A percentile compares a stretch with the other conserved stretches of the same genome.
These are phyloP conservation scores for Fusarium graminum DNA, from an alignment of 2,329 filamentous ascomycete species.

Conservation along the genomic window DNA sequence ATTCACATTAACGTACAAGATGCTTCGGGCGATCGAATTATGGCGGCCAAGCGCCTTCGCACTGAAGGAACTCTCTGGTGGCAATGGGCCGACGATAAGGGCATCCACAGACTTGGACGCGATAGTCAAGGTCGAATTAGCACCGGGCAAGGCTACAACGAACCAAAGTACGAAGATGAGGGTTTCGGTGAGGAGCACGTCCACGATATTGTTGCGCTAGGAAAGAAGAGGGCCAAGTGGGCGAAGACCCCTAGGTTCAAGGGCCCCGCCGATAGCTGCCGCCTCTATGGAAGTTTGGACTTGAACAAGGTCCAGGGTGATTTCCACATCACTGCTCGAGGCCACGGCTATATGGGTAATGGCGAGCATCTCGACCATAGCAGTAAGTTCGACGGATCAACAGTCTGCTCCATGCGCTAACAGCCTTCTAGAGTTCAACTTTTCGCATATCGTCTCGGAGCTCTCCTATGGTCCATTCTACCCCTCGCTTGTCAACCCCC, in stretches of 20 bases:
- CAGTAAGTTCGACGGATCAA: slow-evolving; percentile 64
- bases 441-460: slow-evolving; percentile 95
- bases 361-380: slow-evolving; percentile 84
- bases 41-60: slow-evolving; percentile 80
- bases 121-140: slow-evolving; percentile 68
- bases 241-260: slow-evolving; percentile 80
- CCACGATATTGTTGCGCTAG: slow-evolving; percentile 86
- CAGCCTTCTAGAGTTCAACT: slow-evolving; percentile 82
- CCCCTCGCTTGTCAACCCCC: slow-evolving; percentile 90
- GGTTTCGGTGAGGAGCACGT: slow-evolving; percentile 86
- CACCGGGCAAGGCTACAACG: slow-evolving; percentile 65
- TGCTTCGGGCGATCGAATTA: slow-evolving; percentile 89
- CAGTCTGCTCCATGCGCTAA: slow-evolving; percentile 31
- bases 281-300: slow-evolving; percentile 89
- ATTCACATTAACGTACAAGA: slow-evolving; percentile 98
- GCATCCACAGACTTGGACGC: slow-evolving; percentile 70
- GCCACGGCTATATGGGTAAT: slow-evolving; percentile 91
- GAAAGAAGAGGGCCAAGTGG: slow-evolving; percentile 73
- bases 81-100: slow-evolving; percentile 82
- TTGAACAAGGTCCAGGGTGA: slow-evolving; percentile 98
- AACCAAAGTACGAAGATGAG: slow-evolving; percentile 66
- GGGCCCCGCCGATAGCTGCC: slow-evolving; percentile 77
- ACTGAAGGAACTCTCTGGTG: slow-evolving; percentile 84
- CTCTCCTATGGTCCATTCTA: slow-evolving; percentile 98
- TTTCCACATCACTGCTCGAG: slow-evolving; percentile 95